Conservation (phyloP, 148 eudicot species). For the Linanthus parryae region DNA sequence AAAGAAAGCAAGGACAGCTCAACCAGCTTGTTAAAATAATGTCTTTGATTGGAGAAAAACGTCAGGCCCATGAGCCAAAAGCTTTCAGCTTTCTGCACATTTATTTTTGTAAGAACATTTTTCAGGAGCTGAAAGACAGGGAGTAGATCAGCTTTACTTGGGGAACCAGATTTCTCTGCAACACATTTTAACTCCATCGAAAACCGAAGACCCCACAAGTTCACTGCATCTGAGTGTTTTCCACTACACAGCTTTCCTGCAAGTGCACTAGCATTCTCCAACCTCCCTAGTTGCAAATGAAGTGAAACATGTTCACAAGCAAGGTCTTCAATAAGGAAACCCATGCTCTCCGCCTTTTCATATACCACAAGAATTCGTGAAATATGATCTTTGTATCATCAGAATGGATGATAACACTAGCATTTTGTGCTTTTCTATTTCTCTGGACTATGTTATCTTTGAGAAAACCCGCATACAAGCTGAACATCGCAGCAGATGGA, state of each 20-base stretch:
- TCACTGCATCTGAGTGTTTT: slow-evolving; percentile 42
- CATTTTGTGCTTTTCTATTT: slow-evolving; percentile 19
- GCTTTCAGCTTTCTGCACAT: slow-evolving; percentile 45
- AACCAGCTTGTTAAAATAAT: slow-evolving; percentile 48
- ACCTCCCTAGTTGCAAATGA: slow-evolving; percentile 39
- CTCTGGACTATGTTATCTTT: slow-evolving; percentile 25
- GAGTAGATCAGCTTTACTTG: slow-evolving; percentile 34
- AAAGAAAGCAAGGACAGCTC: slow-evolving; percentile 49
- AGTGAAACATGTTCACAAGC: slow-evolving; percentile 56
- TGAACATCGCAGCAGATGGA: slow-evolving; percentile 51
- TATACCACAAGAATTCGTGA: slow-evolving; percentile 41
- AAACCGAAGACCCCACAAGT: slow-evolving; percentile 58
- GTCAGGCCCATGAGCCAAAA: slow-evolving; percentile 84
- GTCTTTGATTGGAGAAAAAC: slow-evolving; percentile 38
- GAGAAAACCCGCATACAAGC: slow-evolving; percentile 56
- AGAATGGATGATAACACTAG: slow-evolving; percentile 11
- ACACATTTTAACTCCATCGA: slow-evolving; percentile 49
- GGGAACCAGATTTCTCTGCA: slow-evolving; percentile 18
- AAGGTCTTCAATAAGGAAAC: slow-evolving; percentile 61
- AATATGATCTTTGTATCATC: slow-evolving; percentile 25
- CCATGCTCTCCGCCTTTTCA: slow-evolving; percentile 57
- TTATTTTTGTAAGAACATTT: slow-evolving; percentile 32
- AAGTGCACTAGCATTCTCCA: slow-evolving; percentile 58
- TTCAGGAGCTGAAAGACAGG: slow-evolving; percentile 36
- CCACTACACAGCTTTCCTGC: slow-evolving; percentile 54